phyloP scores from a whole-genome alignment of 192 early-diverging fungal species.

The Coemansia sp. region DNA sequence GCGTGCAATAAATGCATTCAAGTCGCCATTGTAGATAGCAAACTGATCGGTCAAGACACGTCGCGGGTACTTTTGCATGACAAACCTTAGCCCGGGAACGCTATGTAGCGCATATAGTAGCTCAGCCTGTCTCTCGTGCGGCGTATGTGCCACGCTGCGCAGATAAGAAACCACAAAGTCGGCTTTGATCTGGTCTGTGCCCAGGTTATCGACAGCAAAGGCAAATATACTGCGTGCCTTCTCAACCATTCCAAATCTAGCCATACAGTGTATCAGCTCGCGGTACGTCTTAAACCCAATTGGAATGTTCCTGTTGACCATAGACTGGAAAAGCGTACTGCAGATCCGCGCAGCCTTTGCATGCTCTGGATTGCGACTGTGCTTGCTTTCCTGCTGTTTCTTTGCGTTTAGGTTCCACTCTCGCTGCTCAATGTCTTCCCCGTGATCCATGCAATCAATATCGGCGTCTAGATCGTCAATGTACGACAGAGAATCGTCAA shows the following conservation, averaged over 20 bases:
- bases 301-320: slow-evolving; percentile 18
- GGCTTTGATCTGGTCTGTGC: slow-evolving; percentile 11
- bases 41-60: slow-evolving; percentile 31
- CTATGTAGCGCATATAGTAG: slow-evolving; percentile 14
- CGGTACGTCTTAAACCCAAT: slow-evolving; percentile 34
- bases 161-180: slow-evolving; percentile 30
- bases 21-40: slow-evolving; percentile 40
- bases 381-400: background rate
- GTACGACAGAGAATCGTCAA: slow-evolving; percentile 14
- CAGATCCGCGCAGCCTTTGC: slow-evolving; percentile 35
- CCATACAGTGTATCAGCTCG: slow-evolving; percentile 43
- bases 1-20: slow-evolving; percentile 21
- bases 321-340: slow-evolving; percentile 36
- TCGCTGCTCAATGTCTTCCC: background rate
- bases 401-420: too few species aligned
- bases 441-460: background rate
- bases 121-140: slow-evolving; percentile 22
- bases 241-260: slow-evolving; percentile 27
- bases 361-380: slow-evolving; percentile 9
- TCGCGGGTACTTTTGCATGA: slow-evolving; percentile 13
- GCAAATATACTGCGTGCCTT: slow-evolving; percentile 41
- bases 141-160: slow-evolving; percentile 21
- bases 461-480: slow-evolving; percentile 26
- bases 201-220: slow-evolving; percentile 39
- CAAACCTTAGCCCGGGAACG: slow-evolving; percentile 7